Evolutionary conservation across 2,329 filamentous ascomycete species (phyloP), one percentile per base, ranked within the genome.

Genomic region (Clonostachys chloroleuca): DNA sequence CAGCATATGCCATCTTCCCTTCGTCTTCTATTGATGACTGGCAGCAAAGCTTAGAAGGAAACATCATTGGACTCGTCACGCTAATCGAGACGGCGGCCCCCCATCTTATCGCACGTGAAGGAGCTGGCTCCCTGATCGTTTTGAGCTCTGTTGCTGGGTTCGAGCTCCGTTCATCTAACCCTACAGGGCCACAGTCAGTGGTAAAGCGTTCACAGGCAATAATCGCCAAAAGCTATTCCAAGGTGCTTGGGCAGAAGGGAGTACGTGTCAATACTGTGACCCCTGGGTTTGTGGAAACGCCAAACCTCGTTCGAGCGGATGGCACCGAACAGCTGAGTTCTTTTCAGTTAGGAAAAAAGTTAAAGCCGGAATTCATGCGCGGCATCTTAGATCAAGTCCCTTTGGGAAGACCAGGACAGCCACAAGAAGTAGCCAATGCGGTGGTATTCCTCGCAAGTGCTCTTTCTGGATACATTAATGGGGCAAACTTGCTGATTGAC

Each of bases 141-240:
- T 52, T 59, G 2, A 55, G 53, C 6, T 61, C 58, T 1, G 46
- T 56, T 13, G 56, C 59, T 2, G 58, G 58, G 0, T 59, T 54
- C 6, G 53, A 56, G 8, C 42, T 53, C 1, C 45, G 43, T 3
- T 51, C 54, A 4, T 45, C 46, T 8, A 18, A 34, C 12, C 14
- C 51, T 6, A 39, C 46, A 6, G 49, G 53, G 0, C 58, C 57
- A 2, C 60, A 60, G 14, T 42, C 46, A 3, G 51, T 54, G 1
- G 34, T 60, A n/a, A 60, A 60, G 48, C 48, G 55, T 7, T 53
- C 58, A 1, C 55, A 60, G 7, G 54, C 56, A 1, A 52, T 48
- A 1, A 14, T 60, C 9, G 56, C 57, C 9, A 42, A 42, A 20
- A 18, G 18, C 18, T 42, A 42, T 18, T n/a, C 40, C 18, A 42